Base-by-base conservation (phyloP, 768 basidiomycete species). In the Lactarius sanguifluus region DNA sequence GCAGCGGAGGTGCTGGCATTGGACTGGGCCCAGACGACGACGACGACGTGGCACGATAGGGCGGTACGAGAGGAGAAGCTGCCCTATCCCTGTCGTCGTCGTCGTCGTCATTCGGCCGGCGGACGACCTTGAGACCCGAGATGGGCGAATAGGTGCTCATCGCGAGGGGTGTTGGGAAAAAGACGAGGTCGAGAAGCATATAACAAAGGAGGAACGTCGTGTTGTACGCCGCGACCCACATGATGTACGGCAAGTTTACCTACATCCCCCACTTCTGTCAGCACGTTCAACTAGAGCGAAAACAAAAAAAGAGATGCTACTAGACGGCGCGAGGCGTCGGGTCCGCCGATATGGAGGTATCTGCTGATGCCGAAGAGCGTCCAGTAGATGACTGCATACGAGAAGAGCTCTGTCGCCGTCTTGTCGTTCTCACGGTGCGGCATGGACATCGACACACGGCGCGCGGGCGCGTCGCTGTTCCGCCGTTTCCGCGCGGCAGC, bases 161-260 rank as follows among this genome's bases (percentile, higher is more conserved):
- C 2, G 77, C 72, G 28, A 76, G 64, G 13, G 77, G 80, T 15
- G 79, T 75, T 3, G 86, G 83, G 75, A 84, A 89, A 76, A 93
- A 90, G 50, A 77, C 71, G 62, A 90, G 81, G 71, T 98, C 92
- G 52, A 97, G 77, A 28, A 87, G 68, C 50, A 95, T 80, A 77
- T 97, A 96, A 15, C 84, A 86, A 6, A 94, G 81, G 18, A 98
- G 78, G 79, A 94, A 94, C 3, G 87, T 83, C 0, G 89, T 88
- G 74, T 98, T 98, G 85, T 86, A 96, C 12, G 92, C 94, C 1
- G 86, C 83, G 9, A 91, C 83, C 94, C 96, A 98, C 20, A 94
- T 76, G 41, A 95, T 86, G 76, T 99, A 98, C 5, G 91, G 83
- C 36, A 94, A 71, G 72, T 98, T 98, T 55, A 89, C 92, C 95